Evolutionary conservation across 768 basidiomycete genomes (phyloP).

Genomic region (Phaeolepiota aurea): DNA sequence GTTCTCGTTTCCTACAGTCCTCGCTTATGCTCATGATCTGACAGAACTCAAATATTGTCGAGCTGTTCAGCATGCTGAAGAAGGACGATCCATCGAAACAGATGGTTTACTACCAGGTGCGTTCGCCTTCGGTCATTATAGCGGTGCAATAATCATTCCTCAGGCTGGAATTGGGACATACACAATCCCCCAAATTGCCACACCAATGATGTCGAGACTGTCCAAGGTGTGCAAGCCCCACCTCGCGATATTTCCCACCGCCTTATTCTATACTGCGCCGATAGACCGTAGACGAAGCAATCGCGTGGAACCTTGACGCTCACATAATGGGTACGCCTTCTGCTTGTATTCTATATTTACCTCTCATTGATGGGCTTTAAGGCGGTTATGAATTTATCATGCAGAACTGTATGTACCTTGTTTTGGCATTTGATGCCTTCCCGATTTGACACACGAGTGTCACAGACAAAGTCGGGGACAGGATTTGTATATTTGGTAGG

Average conservation of each 20-base stretch:
- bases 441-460: background rate
- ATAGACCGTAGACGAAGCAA: slow-evolving; percentile 30
- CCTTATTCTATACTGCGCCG: background rate
- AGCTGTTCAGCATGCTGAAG: slow-evolving; percentile 41
- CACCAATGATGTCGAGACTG: slow-evolving; percentile 31
- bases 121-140: background rate
- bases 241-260: background rate
- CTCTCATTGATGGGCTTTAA: slow-evolving; percentile 6
- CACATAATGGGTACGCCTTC: slow-evolving; percentile 40
- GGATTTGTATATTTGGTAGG: slow-evolving; percentile 51
- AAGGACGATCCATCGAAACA: slow-evolving; percentile 42
- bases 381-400: slow-evolving; percentile 53
- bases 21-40: background rate
- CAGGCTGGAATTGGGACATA: slow-evolving; percentile 52
- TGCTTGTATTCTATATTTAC: slow-evolving; percentile 1
- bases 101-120: slow-evolving; percentile 49
- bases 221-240: slow-evolving; percentile 23
- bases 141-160: background rate
- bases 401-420: slow-evolving; percentile 38
- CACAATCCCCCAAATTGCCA: slow-evolving; percentile 32
- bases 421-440: background rate
- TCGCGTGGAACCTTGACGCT: slow-evolving; percentile 41
- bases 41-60: slow-evolving; percentile 43
- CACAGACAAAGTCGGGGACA: slow-evolving; percentile 37
- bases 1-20: slow-evolving; percentile 1